Base-by-base conservation (phyloP, 495 filamentous ascomycete genomes). In the Friedmanniomyces simplex region DNA sequence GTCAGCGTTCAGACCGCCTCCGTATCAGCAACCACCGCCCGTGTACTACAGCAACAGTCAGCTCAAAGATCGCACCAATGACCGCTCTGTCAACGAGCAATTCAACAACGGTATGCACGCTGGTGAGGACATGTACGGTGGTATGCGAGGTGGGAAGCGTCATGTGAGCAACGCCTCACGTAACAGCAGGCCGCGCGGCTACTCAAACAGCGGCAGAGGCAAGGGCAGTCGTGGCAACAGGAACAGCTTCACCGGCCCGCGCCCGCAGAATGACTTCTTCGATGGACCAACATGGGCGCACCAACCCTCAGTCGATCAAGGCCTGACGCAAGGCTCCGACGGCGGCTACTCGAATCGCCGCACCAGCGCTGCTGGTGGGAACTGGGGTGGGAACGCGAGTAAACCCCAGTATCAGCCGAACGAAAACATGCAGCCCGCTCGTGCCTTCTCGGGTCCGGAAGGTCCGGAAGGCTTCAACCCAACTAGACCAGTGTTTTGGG, bases 191-290 rank as follows among this genome's bases (percentile, higher is more conserved):
- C 7, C 50, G 14, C 26, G 59, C 16, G 54, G 54, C 16, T n/a
- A 45, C 52, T 56, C 22, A 13, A 49, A 12, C 11, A 24, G 45
- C 24, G 36, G 39, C 34, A 41, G 48, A n/a, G 52, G 51, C 24
- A 46, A 45, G 42, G 52, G 42, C 1, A 45, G 52, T 22, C 42
- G 54, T 10, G 58, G 58, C 20, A 50, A 20, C 39, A 5, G 56
- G 39, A 46, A 53, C 48, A 52, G 56, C 47, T 51, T 57, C 46
- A 49, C 14, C 30, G 36, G 30, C 30, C 12, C 25, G 5, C 21
- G 25, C 14, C 48, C 48, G 45, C 11, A 48, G 10, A 3, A 32
- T 10, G 28, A 32, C 28, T 32, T 32, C 28, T 32, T 4, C 10
- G 28, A 3, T 43, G 39, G 18, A 5, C 14, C 18, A 3, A 43